These are phyloP conservation scores for Aulographum hederae DNA, from an alignment of 2,329 filamentous ascomycete species.

Conservation along the genomic window DNA sequence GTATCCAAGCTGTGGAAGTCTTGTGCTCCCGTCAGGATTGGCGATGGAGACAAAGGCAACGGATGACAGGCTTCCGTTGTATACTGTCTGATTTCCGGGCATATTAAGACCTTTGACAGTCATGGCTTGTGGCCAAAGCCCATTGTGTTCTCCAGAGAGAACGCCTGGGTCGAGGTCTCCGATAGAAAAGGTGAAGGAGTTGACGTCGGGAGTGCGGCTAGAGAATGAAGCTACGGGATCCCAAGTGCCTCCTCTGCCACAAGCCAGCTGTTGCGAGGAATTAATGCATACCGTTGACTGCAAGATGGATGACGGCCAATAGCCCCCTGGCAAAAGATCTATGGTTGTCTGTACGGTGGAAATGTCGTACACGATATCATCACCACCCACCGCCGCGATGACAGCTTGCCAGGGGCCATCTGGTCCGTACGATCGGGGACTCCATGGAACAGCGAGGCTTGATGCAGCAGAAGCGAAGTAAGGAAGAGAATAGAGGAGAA, in stretches of 20 bases:
- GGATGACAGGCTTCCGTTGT: not conserved
- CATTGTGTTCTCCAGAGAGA: too few species aligned
- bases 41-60: not conserved
- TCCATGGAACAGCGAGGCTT: constrained; percentile 10
- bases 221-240: too few species aligned
- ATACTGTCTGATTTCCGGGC: not conserved
- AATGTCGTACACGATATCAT: constrained; percentile 1
- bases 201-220: constrained; percentile 5
- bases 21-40: not conserved
- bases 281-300: constrained; percentile 6
- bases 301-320: constrained; percentile 3
- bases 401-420: constrained; percentile 10
- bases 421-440: constrained; percentile 6
- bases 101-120: not conserved
- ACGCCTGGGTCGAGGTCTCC: not conserved
- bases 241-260: constrained; percentile 7
- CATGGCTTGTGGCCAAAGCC: too few species aligned
- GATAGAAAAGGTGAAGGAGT: not conserved
- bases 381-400: constrained; percentile 5
- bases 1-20: not conserved
- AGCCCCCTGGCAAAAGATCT: constrained; percentile 6
- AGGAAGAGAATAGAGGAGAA: too few species aligned
- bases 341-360: constrained; percentile 4
- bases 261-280: constrained; percentile 2
- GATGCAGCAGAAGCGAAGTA: not conserved